These are phyloP conservation scores for Ophiostoma perfectum DNA, from an alignment of 2,329 filamentous ascomycete genomes.

Conservation along the genomic window DNA sequence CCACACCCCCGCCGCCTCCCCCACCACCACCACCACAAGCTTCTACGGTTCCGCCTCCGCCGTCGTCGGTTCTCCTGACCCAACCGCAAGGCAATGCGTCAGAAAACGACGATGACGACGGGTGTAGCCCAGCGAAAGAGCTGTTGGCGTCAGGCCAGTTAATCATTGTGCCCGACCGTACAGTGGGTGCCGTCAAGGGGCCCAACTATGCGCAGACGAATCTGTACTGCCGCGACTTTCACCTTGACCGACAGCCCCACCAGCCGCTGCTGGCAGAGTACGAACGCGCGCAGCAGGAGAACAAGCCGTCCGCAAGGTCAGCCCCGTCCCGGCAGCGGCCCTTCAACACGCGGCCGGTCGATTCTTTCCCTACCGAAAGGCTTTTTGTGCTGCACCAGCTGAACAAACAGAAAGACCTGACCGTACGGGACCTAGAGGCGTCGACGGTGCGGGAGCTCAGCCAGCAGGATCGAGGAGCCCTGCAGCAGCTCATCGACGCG, in stretches of 20 bases:
- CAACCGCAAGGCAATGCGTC: background rate
- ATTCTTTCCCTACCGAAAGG: background rate
- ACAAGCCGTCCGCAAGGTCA: constrained; percentile 24
- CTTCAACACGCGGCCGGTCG: background rate
- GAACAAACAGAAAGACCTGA: constrained; percentile 22
- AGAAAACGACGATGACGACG: constrained; percentile 28
- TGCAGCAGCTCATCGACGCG: constrained; percentile 15
- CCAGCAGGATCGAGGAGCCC: constrained; percentile 25
- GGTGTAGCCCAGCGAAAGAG: background rate
- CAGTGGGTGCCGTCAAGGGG: constrained; percentile 53
- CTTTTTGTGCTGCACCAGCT: constrained; percentile 10
- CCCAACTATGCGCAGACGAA: constrained; percentile 44
- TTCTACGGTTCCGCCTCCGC: background rate
- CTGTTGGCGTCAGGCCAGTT: constrained; percentile 42
- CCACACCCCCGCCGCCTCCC: constrained; percentile 45
- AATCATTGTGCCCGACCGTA: constrained; percentile 39
- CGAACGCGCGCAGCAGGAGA: constrained; percentile 43
- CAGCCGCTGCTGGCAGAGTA: constrained; percentile 43
- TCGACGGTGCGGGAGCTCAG: constrained; percentile 26
- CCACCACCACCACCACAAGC: constrained; percentile 34
- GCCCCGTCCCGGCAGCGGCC: constrained; percentile 4
- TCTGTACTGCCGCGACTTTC: constrained; percentile 46
- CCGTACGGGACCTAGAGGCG: constrained; percentile 21
- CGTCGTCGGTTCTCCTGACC: background rate
- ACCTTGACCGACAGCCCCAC: constrained; percentile 40